Evolutionary conservation across 106 monocot species (phyloP), one percentile per base, ranked within the genome.

Genomic region (Dioscorea zingiberensis): DNA sequence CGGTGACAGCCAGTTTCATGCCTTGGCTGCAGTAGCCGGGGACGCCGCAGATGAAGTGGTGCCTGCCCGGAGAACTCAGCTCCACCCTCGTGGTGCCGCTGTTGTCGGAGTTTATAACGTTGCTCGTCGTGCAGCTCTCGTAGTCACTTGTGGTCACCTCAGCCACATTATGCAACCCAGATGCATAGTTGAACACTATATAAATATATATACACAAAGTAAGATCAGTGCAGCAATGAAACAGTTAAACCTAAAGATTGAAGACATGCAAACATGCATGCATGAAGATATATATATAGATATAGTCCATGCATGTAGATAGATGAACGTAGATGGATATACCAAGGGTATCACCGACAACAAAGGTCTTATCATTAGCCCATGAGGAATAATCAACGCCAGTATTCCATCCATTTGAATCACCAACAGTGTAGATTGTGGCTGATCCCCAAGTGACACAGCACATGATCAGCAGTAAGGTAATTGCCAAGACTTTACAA

Each of bases 301-400:
- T n/a, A n/a, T n/a, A n/a, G n/a, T n/a, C n/a, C n/a, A n/a, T n/a
- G n/a, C n/a, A n/a, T n/a, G n/a, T n/a, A 18, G 51, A 51, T 1
- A 18, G 18, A 49, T 1, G 3, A 9, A 49, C 2, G 13, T 2
- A 49, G 3, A 46, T 7, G 26, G 54, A 76, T 48, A 51, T 25
- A 77, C 77, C 70, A 13, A 77, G 77, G 51, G 13, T 77, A 62
- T 77, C 77, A 49, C 77, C 77, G 9, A 71, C 61, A 2, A 6
- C 23, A 22, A 77, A 77, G 66, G 48, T 72, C 28, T 78, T 60
- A 11, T 66, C 72, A 32, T 28, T 29, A 11, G 72, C 22, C 78
- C 78, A 78, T 12, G 24, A 29, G 0, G 71, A 66, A 66, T 78
- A 78, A 24, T 71, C 72, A 3, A 65, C 59, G 11, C 62, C 67